Percentiles rank a stretch among this genome's conserved stretches.
Evolutionary conservation across 305 asterid species (phyloP).

Genomic region (Andrographis paniculata): DNA sequence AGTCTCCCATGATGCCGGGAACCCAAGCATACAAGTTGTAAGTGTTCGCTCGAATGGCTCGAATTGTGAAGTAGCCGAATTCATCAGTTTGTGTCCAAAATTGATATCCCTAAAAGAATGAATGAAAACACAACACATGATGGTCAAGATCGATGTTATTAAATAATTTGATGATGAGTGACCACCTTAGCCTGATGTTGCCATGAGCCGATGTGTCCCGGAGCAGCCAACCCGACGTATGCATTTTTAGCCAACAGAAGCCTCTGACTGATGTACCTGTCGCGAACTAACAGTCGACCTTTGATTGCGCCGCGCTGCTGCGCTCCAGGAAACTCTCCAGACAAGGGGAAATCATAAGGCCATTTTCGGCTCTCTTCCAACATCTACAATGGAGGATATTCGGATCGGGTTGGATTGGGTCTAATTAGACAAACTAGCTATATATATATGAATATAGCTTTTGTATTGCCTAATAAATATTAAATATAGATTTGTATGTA

Average conservation of each 20-base stretch:
- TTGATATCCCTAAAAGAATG: conserved; percentile 88
- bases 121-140: too few relatives aligned
- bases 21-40: conserved; percentile 64
- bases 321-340: conserved; percentile 30
- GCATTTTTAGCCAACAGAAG: conserved; percentile 35
- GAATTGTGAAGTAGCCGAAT: conserved; percentile 38
- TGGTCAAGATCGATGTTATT: too few relatives aligned
- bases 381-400: conserved; percentile 21
- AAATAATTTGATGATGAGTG: too few relatives aligned
- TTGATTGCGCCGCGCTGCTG: conserved; percentile 30
- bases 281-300: conserved; percentile 46
- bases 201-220: conserved; percentile 57
- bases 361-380: conserved; percentile 35
- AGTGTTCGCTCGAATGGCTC: conserved; percentile 27
- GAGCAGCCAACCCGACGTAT: conserved; percentile 49
- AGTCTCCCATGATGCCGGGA: conserved; percentile 62
- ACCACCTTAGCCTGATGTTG: conserved; percentile 42
- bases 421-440: too few relatives aligned
- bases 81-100: conserved; percentile 52
- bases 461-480: background rate
- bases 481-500: background rate
- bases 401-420: too few relatives aligned
- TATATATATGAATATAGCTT: too few relatives aligned
- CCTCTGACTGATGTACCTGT: conserved; percentile 20
- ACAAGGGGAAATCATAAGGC: conserved; percentile 56